phyloP scores from a whole-genome alignment of 2,329 filamentous ascomycete species.

The Epichloe elymi region DNA sequence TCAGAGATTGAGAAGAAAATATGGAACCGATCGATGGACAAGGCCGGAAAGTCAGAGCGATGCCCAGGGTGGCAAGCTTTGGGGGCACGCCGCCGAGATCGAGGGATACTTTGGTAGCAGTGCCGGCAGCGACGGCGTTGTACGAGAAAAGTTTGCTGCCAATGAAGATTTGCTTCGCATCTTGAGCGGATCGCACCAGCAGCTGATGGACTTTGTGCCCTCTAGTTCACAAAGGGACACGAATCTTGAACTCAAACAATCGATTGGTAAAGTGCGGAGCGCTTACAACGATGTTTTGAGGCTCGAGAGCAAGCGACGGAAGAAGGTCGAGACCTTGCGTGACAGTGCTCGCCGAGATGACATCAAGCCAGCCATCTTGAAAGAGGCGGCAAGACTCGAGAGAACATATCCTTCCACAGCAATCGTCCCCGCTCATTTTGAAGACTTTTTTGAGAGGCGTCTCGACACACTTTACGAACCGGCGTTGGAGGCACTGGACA shows the following conservation, averaged over 20 bases:
- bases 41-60: conserved; percentile 58
- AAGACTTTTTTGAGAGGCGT: conserved; percentile 74
- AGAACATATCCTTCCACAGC: conserved; percentile 72
- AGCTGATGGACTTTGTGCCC: conserved; percentile 78
- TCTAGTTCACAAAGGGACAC: conserved; percentile 69
- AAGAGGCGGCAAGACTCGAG: conserved; percentile 74
- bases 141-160: conserved; percentile 65
- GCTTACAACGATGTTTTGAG: conserved; percentile 75
- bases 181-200: conserved; percentile 65
- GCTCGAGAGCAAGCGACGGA: conserved; percentile 66
- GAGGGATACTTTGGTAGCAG: conserved; percentile 69
- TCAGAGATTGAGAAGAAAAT: conserved; percentile 57
- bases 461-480: conserved; percentile 64
- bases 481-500: conserved; percentile 57
- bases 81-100: conserved; percentile 63
- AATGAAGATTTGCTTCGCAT: conserved; percentile 64
- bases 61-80: conserved; percentile 53
- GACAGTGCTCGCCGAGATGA: conserved; percentile 78
- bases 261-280: conserved; percentile 63
- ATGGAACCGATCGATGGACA: conserved; percentile 77
- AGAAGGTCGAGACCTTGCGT: conserved; percentile 65
- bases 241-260: conserved; percentile 66
- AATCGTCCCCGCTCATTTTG: conserved; percentile 81
- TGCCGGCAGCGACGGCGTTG: conserved; percentile 41
- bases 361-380: conserved; percentile 71